Evolutionary conservation across 495 filamentous ascomycete species (phyloP), one percentile per base, ranked within the genome.

Genomic region (Haplographium delicatum): DNA sequence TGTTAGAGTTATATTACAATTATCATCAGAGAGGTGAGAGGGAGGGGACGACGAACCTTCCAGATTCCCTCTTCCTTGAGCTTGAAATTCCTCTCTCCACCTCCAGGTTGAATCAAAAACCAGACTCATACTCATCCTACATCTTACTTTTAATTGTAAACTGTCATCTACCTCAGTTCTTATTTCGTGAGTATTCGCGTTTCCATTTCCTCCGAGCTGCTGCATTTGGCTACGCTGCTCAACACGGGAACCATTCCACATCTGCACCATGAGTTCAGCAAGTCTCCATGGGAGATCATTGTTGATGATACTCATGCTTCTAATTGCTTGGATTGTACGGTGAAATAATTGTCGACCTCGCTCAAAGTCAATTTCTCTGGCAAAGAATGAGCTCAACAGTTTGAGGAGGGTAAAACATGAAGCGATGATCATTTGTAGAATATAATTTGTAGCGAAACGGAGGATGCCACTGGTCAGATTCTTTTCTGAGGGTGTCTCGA

Each of bases 81-180:
- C 82, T 60, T 89, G 84, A 53, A 86, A 85, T 64, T 90, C 85
- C 61, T 94, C 88, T 50, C 90, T 76, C 90, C 90, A 96, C 46
- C 89, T 82, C 89, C 89, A 95, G 20, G 94, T 88, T 3, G 85
- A 89, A 67, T 96, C 90, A 63, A 85, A 95, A 2, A 96, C 85
- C 5, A 95, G 72, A 57, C 86, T 91, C 85, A 96, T 91, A 65
- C 88, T 94, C 79, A 91, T 90, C 8, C 90, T 79, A 60, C 88
- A 93, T 47, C 88, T 80, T 4, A 95, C 88, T 65, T 89, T 91
- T 13, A 96, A 72, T 66, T 90, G 82, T 41, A 96, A 63, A 28
- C 73, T 82, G 71, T 86, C 85, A 61, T 95, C 88, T 5, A 61
- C 37, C 11, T 48, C 23, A 10, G 50, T 45, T 47, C 47, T 18